Conservation (phyloP, 345 rosid species). For the Linum tenue region DNA sequence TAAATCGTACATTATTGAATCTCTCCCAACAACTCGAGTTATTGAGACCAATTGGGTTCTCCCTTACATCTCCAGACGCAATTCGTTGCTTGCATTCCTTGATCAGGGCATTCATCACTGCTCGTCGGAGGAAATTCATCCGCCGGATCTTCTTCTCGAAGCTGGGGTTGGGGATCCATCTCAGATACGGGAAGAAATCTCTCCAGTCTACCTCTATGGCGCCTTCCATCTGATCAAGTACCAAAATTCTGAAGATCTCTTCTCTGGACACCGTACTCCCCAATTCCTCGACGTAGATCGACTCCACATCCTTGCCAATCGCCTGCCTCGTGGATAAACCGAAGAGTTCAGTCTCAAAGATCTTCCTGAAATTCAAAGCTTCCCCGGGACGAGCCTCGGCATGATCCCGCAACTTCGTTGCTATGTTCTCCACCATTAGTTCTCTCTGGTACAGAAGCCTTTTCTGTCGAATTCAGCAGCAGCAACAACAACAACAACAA, state of each 20-base stretch:
- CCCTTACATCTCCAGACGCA: slow-evolving; percentile 29
- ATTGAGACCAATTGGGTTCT: too few species aligned
- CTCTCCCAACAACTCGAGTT: too few species aligned
- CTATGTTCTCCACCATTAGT: slow-evolving; percentile 42
- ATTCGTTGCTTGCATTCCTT: slow-evolving; percentile 37
- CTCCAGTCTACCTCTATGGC: slow-evolving; percentile 90
- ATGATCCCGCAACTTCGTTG: slow-evolving; percentile 32
- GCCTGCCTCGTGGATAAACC: slow-evolving; percentile 57
- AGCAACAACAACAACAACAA: neutral
- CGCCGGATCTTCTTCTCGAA: slow-evolving; percentile 42
- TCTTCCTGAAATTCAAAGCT: slow-evolving; percentile 60
- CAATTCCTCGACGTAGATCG: slow-evolving; percentile 60
- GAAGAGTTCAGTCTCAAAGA: slow-evolving; percentile 69
- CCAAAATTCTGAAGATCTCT: slow-evolving; percentile 45
- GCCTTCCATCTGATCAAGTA: slow-evolving; percentile 66
- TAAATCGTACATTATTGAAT: too few species aligned
- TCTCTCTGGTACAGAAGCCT: slow-evolving; percentile 51
- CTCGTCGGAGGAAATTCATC: slow-evolving; percentile 40
- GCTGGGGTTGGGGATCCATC: slow-evolving; percentile 65
- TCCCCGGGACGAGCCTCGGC: slow-evolving; percentile 23
- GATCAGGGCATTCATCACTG: slow-evolving; percentile 58
- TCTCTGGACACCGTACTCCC: slow-evolving; percentile 46
- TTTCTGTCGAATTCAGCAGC: slow-evolving; percentile 31
- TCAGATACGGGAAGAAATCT: slow-evolving; percentile 82
- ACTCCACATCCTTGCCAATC: slow-evolving; percentile 51